Base-by-base conservation (phyloP, 768 basidiomycete genomes). In the Psilocybe subaeruginosa region DNA sequence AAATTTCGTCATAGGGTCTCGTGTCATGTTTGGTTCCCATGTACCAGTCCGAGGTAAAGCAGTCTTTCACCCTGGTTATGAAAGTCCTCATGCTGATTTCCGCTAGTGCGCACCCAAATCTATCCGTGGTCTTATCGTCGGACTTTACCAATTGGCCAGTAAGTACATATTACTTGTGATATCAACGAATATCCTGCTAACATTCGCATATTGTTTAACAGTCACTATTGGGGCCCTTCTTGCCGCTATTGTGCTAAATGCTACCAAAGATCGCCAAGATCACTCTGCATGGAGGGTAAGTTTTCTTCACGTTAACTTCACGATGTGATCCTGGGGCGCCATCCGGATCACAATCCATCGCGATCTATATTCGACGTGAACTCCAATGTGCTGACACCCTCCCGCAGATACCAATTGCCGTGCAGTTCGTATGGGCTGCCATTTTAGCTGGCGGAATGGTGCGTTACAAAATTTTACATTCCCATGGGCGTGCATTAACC, bases 401-500 rank as follows among this genome's bases (percentile, higher is more conserved):
- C 17, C 9, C 53, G 8, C 82, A 82, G 54, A 87, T 91, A 62
- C 90, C 91, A 45, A 88, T 89, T 64, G 79, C 82, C 43, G 73
- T 95, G 55, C 92, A 94, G 72, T 91, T 94, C 72, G 79, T 85
- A 48, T 95, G 91, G 91, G 91, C 88, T 30, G 71, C 80, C 63
- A 75, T 93, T 67, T 87, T 95, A 59, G 81, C 80, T 43, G 68
- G 66, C 55, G 93, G 93, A 61, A 90, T 96, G 82, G 66, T 85
- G 66, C 69, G 85, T 69, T 85, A 89, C 16, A 41, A 17, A 6
- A 27, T 54, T 29, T 16, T 5, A 19, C 89, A 35, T 50, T 48
- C 30, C 57, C 48, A 52, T 12, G n/a, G 4, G 3, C 54, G 48
- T n/a, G 12, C 1, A 11, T 30, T 41, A 43, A 35, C 41, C 27